phyloP scores from a whole-genome alignment of 768 basidiomycete species.

The Tulasnella sp. region DNA sequence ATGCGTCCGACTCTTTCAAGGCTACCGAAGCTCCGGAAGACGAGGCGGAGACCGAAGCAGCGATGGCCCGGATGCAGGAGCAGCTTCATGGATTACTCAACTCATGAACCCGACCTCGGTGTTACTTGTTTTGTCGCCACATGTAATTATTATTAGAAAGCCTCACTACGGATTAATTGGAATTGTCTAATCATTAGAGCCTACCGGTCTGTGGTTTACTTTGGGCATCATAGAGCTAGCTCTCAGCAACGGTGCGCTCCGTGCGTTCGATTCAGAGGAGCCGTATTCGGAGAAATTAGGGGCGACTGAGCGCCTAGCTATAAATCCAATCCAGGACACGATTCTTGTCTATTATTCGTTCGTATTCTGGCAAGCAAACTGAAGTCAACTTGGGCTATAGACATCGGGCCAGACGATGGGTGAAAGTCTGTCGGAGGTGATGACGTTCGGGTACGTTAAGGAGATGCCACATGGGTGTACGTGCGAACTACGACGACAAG shows the following conservation, averaged over 20 bases:
- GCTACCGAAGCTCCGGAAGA: conserved; percentile 52
- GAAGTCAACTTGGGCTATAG: neutral
- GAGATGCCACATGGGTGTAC: neutral
- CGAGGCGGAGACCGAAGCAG: conserved; percentile 77
- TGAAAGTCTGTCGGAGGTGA: neutral
- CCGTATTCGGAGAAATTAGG: neutral
- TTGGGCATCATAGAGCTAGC: neutral
- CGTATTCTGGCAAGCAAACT: neutral
- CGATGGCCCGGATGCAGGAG: conserved; percentile 84
- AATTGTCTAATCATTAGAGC: neutral
- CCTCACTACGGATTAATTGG: neutral
- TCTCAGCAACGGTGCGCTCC: neutral
- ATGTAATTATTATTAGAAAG: neutral
- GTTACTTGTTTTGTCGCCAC: neutral
- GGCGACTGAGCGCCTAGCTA: neutral
- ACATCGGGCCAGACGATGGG: neutral
- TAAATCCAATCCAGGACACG: neutral
- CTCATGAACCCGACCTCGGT: neutral
- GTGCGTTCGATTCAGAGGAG: neutral
- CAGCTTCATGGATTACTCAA: conserved; percentile 84
- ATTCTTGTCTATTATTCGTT: neutral
- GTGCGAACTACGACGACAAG: conserved; percentile 4
- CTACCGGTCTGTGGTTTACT: neutral
- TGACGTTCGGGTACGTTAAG: neutral
- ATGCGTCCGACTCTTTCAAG: conserved; percentile 32